Base-by-base conservation (phyloP, 495 filamentous ascomycete species). In the Podospora sp. region DNA sequence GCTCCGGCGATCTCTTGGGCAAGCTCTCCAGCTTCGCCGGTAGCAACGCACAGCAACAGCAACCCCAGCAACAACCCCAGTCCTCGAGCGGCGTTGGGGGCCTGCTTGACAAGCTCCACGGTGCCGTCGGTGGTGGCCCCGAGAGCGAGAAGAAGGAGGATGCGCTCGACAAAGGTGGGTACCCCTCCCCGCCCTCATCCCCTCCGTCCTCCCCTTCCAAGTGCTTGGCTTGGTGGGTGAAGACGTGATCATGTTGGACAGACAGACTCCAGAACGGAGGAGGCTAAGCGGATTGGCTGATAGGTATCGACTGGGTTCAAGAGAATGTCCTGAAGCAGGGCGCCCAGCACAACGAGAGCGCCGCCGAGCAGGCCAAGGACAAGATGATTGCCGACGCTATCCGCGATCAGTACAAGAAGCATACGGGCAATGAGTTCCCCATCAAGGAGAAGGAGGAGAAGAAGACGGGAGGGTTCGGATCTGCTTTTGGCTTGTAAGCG, bases 341-440 rank as follows among this genome's bases (percentile, higher is more conserved):
- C 6, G 69, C 81, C 22, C 90, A 92, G 77, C 77, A 82, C 78
- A 91, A 92, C 78, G 90, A 92, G 78, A 85, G 79, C 62, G 89
- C 89, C 7, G 75, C 84, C 40, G 90, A 92, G 76, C 90, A 92
- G 73, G 89, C 87, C 70, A 91, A 92, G 80, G 90, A 92, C 72
- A 87, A 90, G 75, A 72, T 85, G 76, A 89, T 90, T 60, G 84
- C 85, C 4, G 82, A 89, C 56, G 81, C 84, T 75, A 87, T 92
- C 66, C 84, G 90, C 21, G 75, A 76, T 2, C 79, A 87, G 75
- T 91, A 89, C 78, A 88, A 88, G 83, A 80, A 75, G 22, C 74
- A 74, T 0, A 86, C 85, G 0, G 90, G 90, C 59, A 84, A 79
- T 16, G 87, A 91, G 26, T 59, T 91, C 36, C 88, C 87, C 29